Base-by-base conservation (phyloP, 176 grass and related monocot species). In the Urochloa ruziziensis region DNA sequence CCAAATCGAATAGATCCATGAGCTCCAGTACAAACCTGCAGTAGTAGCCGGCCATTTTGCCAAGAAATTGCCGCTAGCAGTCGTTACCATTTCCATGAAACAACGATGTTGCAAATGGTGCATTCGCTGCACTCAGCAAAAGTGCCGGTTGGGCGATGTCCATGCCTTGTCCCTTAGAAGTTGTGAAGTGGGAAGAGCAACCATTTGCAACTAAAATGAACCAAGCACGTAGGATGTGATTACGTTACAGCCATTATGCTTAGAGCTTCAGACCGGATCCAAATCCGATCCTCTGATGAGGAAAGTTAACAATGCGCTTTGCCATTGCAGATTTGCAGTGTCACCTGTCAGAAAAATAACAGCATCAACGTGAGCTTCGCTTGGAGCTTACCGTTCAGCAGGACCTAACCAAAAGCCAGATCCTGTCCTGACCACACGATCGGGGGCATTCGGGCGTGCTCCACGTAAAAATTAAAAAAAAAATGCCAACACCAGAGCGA, bases 291-390 rank as follows among this genome's bases (percentile, higher is more conserved):
- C 65, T 67, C 52, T 40, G 34, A 23, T 36, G 36, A 67, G 34
- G 3, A n/a, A 67, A 7, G 32, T 0, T n/a, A 67, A 57, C 54
- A 57, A n/a, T 57, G 54, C 11, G 54, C 35, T 29, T 21, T 62
- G 73, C 14, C 36, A 44, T 0, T 49, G 44, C 65, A 46, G 40
- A 47, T 6, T 62, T 15, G 72, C 52, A 37, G 11, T 65, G 29
- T 49, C 42, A 79, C 34, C 29, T 79, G 85, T 68, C 49, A 75
- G 62, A 60, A 60, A 54, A 86, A 48, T 15, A 57, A 65, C 60
- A 48, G 42, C 43, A 65, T 65, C 59, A 19, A 64, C 29, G 42
- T 30, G 27, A 15, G 18, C 29, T 48, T 49, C 10, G 16, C 8
- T 77, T 30, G 75, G 56, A 77, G 14, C 13, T 42, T 12, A 42